These are phyloP conservation scores for Ceratobasidium sp. DNA, from an alignment of 1,284 basidiomycete species.

Conservation along the genomic window DNA sequence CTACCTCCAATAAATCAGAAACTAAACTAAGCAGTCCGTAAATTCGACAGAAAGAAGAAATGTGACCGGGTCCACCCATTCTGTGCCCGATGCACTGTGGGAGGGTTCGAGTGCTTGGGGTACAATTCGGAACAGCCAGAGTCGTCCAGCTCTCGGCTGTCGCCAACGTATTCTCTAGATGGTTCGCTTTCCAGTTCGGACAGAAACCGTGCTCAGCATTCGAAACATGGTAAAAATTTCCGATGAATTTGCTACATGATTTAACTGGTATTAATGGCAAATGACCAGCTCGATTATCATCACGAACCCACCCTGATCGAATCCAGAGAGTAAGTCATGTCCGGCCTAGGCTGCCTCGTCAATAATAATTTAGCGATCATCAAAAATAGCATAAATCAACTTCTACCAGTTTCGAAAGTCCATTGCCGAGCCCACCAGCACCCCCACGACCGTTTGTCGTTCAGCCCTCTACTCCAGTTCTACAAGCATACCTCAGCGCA, in stretches of 20 bases:
- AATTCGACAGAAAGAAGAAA: constrained; percentile 5
- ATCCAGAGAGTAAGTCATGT: neutral
- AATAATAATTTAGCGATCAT: neutral
- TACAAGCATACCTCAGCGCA: too few species aligned
- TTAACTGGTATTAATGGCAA: too few species aligned
- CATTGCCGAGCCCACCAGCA: too few species aligned
- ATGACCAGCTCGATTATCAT: too few species aligned
- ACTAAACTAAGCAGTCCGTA: neutral
- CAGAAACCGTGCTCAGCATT: neutral
- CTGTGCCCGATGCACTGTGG: neutral
- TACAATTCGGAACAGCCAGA: neutral
- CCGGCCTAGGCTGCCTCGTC: neutral
- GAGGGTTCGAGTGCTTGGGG: constrained; percentile 6
- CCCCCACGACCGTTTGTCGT: too few species aligned
- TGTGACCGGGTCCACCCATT: neutral
- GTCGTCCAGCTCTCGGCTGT: neutral
- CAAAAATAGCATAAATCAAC: neutral
- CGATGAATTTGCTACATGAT: neutral
- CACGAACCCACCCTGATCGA: too few species aligned
- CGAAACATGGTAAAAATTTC: neutral
- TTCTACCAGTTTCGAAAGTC: neutral
- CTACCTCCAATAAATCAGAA: neutral
- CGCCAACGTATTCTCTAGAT: neutral
- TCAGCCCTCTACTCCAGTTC: too few species aligned
- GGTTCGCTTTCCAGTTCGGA: neutral